These are phyloP conservation scores for Pilatotrama ljubarskyi DNA, from an alignment of 768 basidiomycete genomes.

Conservation along the genomic window DNA sequence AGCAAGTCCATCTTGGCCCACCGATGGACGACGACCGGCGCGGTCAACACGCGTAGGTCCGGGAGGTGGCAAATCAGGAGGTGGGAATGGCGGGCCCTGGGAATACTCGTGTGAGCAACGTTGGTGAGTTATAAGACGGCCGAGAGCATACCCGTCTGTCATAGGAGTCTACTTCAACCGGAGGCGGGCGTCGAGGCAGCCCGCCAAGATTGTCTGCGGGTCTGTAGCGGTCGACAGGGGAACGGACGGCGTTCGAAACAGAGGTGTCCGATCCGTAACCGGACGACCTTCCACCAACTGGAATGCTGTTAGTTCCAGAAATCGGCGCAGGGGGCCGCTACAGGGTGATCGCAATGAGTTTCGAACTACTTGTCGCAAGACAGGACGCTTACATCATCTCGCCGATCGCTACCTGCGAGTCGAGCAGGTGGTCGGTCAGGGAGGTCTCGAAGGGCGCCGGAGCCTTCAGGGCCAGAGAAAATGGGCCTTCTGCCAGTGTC, in stretches of 20 bases:
- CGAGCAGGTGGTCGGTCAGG: background rate
- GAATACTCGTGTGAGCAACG: background rate
- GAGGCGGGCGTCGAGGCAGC: background rate
- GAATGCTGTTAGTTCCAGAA: constrained; percentile 16
- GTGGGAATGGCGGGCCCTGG: background rate
- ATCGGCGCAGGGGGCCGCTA: constrained; percentile 7
- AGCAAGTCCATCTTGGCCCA: background rate
- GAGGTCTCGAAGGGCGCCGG: background rate
- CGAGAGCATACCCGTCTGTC: constrained; percentile 3
- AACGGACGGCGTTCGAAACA: background rate
- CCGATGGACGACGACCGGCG: constrained; percentile 1
- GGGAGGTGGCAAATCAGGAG: background rate
- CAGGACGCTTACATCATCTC: background rate
- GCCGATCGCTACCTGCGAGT: background rate
- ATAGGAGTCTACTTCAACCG: background rate
- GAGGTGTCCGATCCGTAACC: background rate
- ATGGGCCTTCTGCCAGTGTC: background rate
- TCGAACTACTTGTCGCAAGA: too few relatives aligned
- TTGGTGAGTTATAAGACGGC: background rate
- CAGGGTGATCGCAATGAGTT: background rate
- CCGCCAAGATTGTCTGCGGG: background rate
- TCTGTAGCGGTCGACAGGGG: background rate
- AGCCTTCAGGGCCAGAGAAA: background rate
- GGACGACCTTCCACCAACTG: constrained; percentile 3
- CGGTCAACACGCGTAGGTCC: background rate